Evolutionary conservation across 768 basidiomycete species (phyloP), one percentile per base, ranked within the genome.

Genomic region (Sporobolomyces phaffii): DNA sequence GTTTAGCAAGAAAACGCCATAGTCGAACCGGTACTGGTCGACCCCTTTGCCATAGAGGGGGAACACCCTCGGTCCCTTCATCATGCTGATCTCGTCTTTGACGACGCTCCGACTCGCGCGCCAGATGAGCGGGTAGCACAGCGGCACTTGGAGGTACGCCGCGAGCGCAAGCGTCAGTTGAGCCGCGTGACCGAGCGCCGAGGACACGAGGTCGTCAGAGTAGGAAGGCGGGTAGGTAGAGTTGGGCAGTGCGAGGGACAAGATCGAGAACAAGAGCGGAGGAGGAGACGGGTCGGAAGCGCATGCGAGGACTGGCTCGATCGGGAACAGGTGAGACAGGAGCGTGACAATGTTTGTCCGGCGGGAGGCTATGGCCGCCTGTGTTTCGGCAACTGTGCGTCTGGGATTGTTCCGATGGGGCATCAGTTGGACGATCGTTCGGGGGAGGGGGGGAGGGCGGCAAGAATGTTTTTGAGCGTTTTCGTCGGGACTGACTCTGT

Each of bases 61-160:
- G 77, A 98, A 99, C 91, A 91, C 88, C 77, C 94, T 81, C 13
- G 92, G 92, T 4, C 96, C 96, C 64, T 91, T 87, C 88, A 98
- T 96, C 18, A 87, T 86, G 52, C 90, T 92, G 54, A 97, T 93
- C 17, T 86, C 87, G 79, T 99, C 96, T 75, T 85, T 85, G 68
- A 98, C 90, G 67, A 92, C 77, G 78, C 91, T 96, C 69, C 90
- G 82, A 72, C 92, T 97, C 3, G 91, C 93, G 53, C 90, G 82
- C 77, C 85, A 92, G 24, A 88, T 91, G 54, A 98, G 83, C 28
- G 93, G 91, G 79, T 99, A 98, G 18, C 89, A 83, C 45, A 98
- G 78, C 28, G 82, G 80, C 67, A 86, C 86, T 1, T 86, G 87
- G 67, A 88, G 80, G 73, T 97, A 91, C 36, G 83, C 82, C 0